These are phyloP conservation scores for Nakataea oryzae DNA, from an alignment of 2,329 filamentous ascomycete species.

Conservation along the genomic window DNA sequence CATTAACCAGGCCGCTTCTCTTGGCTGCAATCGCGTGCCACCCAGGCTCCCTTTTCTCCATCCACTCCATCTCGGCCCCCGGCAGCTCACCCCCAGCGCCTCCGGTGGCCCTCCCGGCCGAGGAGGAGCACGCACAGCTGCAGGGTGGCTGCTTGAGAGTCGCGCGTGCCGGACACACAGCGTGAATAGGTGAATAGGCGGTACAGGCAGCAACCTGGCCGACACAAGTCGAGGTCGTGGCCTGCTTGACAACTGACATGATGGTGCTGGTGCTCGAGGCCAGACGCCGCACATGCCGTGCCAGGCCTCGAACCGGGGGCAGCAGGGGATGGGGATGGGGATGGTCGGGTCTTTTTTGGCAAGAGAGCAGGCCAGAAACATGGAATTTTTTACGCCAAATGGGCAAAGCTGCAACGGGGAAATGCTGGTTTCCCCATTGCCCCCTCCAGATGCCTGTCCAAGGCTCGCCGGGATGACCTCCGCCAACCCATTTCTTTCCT, in stretches of 20 bases:
- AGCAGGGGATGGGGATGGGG: not conserved
- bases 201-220: not conserved
- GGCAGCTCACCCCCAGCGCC: not conserved
- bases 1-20: not conserved
- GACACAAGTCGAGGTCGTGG: not conserved
- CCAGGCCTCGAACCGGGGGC: not conserved
- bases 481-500: not conserved
- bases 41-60: not conserved
- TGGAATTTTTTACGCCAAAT: not conserved
- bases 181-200: too few species aligned
- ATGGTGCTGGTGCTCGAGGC: not conserved
- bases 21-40: not conserved
- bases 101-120: not conserved
- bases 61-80: not conserved
- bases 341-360: too few species aligned
- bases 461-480: not conserved
- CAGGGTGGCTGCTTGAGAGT: not conserved
- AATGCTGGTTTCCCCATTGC: not conserved
- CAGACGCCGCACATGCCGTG: not conserved
- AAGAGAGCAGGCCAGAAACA: too few species aligned
- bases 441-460: not conserved
- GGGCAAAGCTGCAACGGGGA: not conserved
- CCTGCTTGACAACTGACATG: not conserved
- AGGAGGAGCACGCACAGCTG: not conserved
- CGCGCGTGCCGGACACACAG: not conserved